Evolutionary conservation across 495 filamentous ascomycete genomes (phyloP).

Genomic region (Cudoniella acicularis): DNA sequence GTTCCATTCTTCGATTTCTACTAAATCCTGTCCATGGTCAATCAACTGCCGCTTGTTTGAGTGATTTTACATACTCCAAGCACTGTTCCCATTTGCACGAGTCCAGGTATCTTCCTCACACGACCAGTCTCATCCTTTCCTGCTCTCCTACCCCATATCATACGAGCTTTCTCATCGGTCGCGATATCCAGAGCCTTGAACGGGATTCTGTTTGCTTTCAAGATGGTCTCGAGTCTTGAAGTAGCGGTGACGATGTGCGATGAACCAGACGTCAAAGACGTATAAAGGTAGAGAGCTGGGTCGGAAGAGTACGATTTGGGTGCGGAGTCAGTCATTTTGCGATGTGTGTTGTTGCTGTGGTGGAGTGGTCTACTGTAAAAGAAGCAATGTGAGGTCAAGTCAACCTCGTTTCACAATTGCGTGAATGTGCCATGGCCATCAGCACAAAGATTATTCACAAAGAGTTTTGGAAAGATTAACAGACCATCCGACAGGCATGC

Average conservation of each 20-base stretch:
- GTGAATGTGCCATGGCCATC: constrained; percentile 13
- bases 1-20: constrained; percentile 97
- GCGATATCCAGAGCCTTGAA: constrained; percentile 92
- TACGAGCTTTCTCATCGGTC: constrained; percentile 84
- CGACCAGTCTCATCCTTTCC: constrained; percentile 55
- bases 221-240: constrained; percentile 89
- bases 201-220: constrained; percentile 89
- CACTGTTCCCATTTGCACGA: constrained; percentile 84
- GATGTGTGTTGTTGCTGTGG: neutral
- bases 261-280: constrained; percentile 89
- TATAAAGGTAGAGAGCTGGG: constrained; percentile 86
- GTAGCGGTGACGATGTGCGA: constrained; percentile 98
- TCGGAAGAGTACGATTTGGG: constrained; percentile 62
- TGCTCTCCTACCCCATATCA: constrained; percentile 83
- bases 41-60: neutral
- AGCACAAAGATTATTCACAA: constrained; percentile 23
- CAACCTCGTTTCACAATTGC: constrained; percentile 7
- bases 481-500: constrained; percentile 3
- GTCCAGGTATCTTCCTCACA: constrained; percentile 75
- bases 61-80: constrained; percentile 65
- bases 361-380: neutral
- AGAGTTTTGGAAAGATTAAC: constrained; percentile 16
- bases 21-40: constrained; percentile 64
- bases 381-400: neutral
- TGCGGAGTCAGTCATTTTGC: constrained; percentile 23